Evolutionary conservation across 2,329 filamentous ascomycete species (phyloP).

Genomic region (Hypoxylon sp.): DNA sequence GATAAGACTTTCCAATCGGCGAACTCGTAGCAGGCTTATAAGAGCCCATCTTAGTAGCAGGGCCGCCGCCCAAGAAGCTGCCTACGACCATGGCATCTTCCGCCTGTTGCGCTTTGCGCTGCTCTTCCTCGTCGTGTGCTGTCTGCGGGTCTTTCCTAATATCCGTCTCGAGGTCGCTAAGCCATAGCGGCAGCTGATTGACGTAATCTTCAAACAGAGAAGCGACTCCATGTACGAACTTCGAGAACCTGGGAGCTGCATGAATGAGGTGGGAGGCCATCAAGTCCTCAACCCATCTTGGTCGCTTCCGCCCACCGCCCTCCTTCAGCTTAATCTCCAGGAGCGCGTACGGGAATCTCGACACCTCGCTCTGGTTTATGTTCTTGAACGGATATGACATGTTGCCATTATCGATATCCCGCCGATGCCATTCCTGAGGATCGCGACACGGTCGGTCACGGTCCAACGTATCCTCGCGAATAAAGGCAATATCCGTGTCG

Average conservation of each 20-base stretch:
- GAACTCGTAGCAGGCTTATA: conserved; percentile 74
- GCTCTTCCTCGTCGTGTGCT: conserved; percentile 92
- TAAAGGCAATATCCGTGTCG: conserved; percentile 91
- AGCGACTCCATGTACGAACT: conserved; percentile 94
- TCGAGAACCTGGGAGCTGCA: conserved; percentile 90
- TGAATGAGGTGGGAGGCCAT: conserved; percentile 95
- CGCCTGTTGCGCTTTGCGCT: conserved; percentile 81
- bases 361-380: conserved; percentile 91
- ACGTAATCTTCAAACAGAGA: conserved; percentile 95
- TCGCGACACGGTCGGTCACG: conserved; percentile 87
- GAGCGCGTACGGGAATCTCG: conserved; percentile 88
- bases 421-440: conserved; percentile 88
- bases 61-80: conserved; percentile 76
- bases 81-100: conserved; percentile 92
- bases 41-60: conserved; percentile 57
- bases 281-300: conserved; percentile 89
- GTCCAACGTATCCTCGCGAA: conserved; percentile 83
- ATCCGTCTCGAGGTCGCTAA: conserved; percentile 89
- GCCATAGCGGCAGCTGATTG: conserved; percentile 96
- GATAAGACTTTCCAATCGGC: conserved; percentile 74
- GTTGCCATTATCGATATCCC: conserved; percentile 84
- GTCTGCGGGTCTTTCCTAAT: conserved; percentile 92
- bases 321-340: conserved; percentile 92
- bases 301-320: conserved; percentile 73
- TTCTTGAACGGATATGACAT: conserved; percentile 90